Base-by-base conservation (phyloP, 192 early-diverging fungal genomes). In the Coemansia sp. region DNA sequence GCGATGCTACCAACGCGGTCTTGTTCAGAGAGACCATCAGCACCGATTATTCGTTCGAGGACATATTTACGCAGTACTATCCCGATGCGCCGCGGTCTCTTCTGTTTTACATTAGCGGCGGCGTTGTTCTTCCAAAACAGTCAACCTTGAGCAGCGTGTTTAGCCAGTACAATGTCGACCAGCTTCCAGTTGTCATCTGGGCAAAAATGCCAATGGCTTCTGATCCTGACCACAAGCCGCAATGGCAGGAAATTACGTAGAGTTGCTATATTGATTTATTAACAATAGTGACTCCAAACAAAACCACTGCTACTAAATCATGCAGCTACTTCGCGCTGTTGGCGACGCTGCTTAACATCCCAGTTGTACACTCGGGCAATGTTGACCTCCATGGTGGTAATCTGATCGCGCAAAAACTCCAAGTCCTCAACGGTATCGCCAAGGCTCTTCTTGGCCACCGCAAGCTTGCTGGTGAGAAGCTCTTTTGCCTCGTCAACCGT, bases 381-480 rank as follows among this genome's bases (percentile, higher is more conserved):
- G 83, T 93, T 93, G 77, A 93, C 97, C 73, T 98, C 97, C 94
- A 98, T 97, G n/a, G 94, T 97, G 1, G 97, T 98, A 75, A 98
- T 94, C 77, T 98, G 97, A 62, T 96, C 94, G 61, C 92, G 85
- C 79, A 98, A 67, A 66, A 94, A 98, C 69, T 90, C 91, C 15
- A 96, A 80, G 79, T 98, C 96, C 70, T 98, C 95, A 3, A 87
- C 80, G 0, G 91, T 87, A 50, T 94, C 87, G 60, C 82, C 77
- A 53, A 95, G 75, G 39, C 85, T 86, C n/a, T 59, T 85, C 53
- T 87, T 82, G 23, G 95, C 95, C 29, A 86, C 88, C 0, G 38
- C 67, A 15, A 94, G 82, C 65, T 98, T 98, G 45, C 83, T 79
- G 17, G 77, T 63, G 14, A 98, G 82, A 24, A 98, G 83, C 21